Base-by-base conservation (phyloP, 2,329 filamentous ascomycete species). In the Cercospora sesami region DNA sequence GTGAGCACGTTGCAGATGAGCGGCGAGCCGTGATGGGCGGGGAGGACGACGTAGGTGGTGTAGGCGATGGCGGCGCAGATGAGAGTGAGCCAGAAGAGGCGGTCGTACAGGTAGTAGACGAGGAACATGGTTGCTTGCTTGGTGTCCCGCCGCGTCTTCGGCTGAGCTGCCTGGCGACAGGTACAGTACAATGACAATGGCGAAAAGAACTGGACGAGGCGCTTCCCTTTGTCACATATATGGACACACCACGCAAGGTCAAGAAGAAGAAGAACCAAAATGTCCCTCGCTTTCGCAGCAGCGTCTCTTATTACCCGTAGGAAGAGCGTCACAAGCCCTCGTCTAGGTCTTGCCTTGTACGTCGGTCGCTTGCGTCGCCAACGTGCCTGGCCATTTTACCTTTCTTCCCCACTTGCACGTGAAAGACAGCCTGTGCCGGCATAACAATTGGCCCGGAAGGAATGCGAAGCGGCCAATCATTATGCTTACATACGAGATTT, bases 31-130 rank as follows among this genome's bases (percentile, higher is more conserved):
- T 5, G 26, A n/a, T 14, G 23, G 23, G 51, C 18, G 7, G 62
- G 62, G 31, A 64, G 48, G 12, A 55, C 12, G 28, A 18, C 36
- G 31, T 39, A 59, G 21, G 36, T 36, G n/a, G 55, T 36, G 62
- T 67, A 62, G 18, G 60, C 66, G 21, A 73, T 28, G 31, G 69
- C 16, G 36, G 59, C 51, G 67, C 69, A 73, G 60, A 67, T 21
- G 48, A 68, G 12, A 14, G 61, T 74, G 26, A 53, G 62, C 55
- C 62, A 66, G 68, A 65, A 39, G 33, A 67, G 55, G 39, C 65
- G 62, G 60, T 69, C 68, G 21, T 64, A 30, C 21, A 69, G 57
- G 23, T 30, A 39, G 60, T 67, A 62, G 61, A 59, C 45, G 53
- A 63, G 55, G 23, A 60, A 31, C 65, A 67, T 67, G 53, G 26